Base-by-base conservation (phyloP, 2,329 filamentous ascomycete genomes). In the Fonsecaea pugnacius region DNA sequence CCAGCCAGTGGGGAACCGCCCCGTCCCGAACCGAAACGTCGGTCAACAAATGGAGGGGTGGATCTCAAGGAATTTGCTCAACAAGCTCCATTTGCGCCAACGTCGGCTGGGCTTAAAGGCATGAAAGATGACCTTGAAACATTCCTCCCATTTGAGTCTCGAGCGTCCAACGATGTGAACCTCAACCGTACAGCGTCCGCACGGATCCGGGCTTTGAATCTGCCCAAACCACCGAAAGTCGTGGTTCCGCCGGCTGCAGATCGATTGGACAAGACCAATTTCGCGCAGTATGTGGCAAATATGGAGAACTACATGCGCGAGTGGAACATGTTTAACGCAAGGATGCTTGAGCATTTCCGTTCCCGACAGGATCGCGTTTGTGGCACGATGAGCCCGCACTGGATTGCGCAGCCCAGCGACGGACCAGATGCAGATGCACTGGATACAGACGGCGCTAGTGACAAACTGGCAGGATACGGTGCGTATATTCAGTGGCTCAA, bases 91-190 rank as follows among this genome's bases (percentile, higher is more conserved):
- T 82, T 86, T 55, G 73, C 75, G 48, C 73, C 79, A 6, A 78
- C 80, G 51, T 78, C 75, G 54, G 73, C 72, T 18, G 84, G 85
- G 8, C 78, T 88, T 18, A 76, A 80, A 27, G 81, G 83, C 59
- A 72, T 89, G 24, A 59, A 59, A 50, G 78, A 80, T 32, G 83
- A 85, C 61, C 76, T 89, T 43, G 78, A 77, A 46, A 77, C 79
- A 8, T 82, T 78, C 1, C 77, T 89, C 1, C 87, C 87, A 3
- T 89, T 88, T 71, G 74, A 83, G 63, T 88, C 86, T 1, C 78
- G 82, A 46, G 72, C 86, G 2, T 78, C 80, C 24, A 63, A 65
- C 5, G 65, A 60, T 8, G 59, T 69, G 4, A 76, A 77, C 4
- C 75, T 80, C 32, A 79, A 78, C 6, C 78, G 76, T 6, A 78